These are phyloP conservation scores for Salicornia ramosissima DNA, from an alignment of 148 eudicot species.

Conservation along the genomic window DNA sequence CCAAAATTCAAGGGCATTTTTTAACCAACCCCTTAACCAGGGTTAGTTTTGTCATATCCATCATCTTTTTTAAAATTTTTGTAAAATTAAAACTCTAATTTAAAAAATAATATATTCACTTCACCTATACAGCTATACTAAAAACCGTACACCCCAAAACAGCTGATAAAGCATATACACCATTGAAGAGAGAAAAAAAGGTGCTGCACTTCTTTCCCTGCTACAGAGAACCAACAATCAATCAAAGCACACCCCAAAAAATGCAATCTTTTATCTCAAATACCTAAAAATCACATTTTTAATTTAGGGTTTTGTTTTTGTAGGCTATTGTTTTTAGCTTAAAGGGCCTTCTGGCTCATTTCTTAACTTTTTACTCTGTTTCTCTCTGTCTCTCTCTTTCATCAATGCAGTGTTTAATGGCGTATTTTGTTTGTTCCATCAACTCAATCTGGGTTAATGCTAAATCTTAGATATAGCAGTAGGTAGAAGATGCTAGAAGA, in stretches of 20 bases:
- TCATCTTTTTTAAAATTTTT: neutral
- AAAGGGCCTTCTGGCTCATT: neutral
- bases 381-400: constrained; percentile 15
- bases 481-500: constrained; percentile 19
- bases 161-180: constrained; percentile 15
- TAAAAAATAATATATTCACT: neutral
- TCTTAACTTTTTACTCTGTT: no score
- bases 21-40: neutral
- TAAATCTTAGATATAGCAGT: neutral
- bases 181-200: constrained; percentile 13
- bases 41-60: constrained; percentile 14
- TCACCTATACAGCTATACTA: neutral
- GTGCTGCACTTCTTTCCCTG: constrained; percentile 5
- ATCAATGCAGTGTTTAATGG: constrained; percentile 27
- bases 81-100: neutral
- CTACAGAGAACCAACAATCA: constrained; percentile 18
- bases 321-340: neutral
- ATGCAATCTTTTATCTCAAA: neutral
- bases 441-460: constrained; percentile 23
- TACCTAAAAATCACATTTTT: neutral
- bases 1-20: constrained; percentile 10
- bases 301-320: neutral
- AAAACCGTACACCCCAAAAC: neutral
- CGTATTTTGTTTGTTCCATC: constrained; percentile 16
- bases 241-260: neutral